Conservation (phyloP, 139 green algal species). For the Chlorella sp. region DNA sequence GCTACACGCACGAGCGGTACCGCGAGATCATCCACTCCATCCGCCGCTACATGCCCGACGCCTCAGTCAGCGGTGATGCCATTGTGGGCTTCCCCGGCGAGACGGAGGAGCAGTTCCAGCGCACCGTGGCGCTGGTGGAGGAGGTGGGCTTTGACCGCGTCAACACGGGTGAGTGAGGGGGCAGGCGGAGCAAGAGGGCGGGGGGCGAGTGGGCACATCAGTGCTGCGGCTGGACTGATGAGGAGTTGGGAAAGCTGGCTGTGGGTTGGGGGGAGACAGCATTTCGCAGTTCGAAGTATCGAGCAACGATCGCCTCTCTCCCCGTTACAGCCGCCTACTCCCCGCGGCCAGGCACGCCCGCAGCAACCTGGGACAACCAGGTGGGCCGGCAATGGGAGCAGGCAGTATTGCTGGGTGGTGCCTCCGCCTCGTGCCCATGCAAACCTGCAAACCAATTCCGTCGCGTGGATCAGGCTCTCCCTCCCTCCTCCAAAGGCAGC, state of each 20-base stretch:
- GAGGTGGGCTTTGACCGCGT: slow-evolving; percentile 96
- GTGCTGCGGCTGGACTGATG: too few species aligned
- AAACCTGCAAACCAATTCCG: too few species aligned
- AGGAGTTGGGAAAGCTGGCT: too few species aligned
- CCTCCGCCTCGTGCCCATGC: too few species aligned
- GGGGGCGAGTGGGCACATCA: neutral
- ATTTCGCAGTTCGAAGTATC: too few species aligned
- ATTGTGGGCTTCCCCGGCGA: slow-evolving; percentile 98
- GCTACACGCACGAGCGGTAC: slow-evolving; percentile 92
- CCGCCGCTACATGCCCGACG: slow-evolving; percentile 94
- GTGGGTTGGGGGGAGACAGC: too few species aligned
- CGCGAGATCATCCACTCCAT: slow-evolving; percentile 95
- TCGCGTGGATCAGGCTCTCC: too few species aligned
- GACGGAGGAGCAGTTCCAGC: slow-evolving; percentile 96
- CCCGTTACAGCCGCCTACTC: slow-evolving; percentile 72
- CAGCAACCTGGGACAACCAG: slow-evolving; percentile 87
- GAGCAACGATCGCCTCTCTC: too few species aligned
- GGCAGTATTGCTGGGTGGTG: neutral
- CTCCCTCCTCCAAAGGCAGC: too few species aligned
- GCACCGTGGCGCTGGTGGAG: slow-evolving; percentile 84
- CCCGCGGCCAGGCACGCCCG: slow-evolving; percentile 93
- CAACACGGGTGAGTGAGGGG: slow-evolving; percentile 79
- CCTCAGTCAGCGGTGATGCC: slow-evolving; percentile 90
- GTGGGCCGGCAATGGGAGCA: neutral
- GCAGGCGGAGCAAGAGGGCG: neutral